These are phyloP conservation scores for Phanerochaete sordida DNA, from an alignment of 768 basidiomycete genomes.

Conservation along the genomic window DNA sequence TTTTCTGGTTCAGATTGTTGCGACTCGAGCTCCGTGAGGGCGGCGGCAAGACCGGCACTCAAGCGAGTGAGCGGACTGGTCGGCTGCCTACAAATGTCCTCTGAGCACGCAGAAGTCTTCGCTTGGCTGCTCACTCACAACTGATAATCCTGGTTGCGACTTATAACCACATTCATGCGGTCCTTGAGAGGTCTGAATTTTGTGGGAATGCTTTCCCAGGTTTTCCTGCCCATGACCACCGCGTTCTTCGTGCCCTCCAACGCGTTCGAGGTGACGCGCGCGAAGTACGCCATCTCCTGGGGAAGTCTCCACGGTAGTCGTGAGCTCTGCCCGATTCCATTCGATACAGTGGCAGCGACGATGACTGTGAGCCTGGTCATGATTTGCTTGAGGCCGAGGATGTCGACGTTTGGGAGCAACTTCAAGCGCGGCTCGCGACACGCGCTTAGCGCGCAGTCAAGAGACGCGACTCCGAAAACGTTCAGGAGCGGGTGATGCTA, in stretches of 20 bases:
- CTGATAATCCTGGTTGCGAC: slow-evolving; percentile 52
- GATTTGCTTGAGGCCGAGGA: not conserved
- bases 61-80: not conserved
- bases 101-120: not conserved
- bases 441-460: not conserved
- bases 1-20: slow-evolving; percentile 5
- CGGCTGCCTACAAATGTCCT: not conserved
- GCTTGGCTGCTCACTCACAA: slow-evolving; percentile 52
- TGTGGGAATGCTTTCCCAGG: slow-evolving; percentile 94
- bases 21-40: not conserved
- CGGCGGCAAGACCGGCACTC: not conserved
- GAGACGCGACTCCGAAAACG: not conserved
- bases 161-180: slow-evolving; percentile 77
- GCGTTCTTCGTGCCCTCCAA: slow-evolving; percentile 59
- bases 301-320: slow-evolving; percentile 87
- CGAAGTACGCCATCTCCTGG: slow-evolving; percentile 90
- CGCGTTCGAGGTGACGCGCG: slow-evolving; percentile 64
- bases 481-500: too few relatives aligned
- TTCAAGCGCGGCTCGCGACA: not conserved
- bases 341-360: slow-evolving; percentile 83
- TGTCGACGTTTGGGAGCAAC: not conserved
- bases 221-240: slow-evolving; percentile 94
- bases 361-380: slow-evolving; percentile 84
- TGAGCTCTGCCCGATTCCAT: slow-evolving; percentile 81
- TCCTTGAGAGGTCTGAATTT: slow-evolving; percentile 78